Evolutionary conservation across 352 stramenopile genomes (phyloP).

Genomic region (Pythium utonaiense): DNA sequence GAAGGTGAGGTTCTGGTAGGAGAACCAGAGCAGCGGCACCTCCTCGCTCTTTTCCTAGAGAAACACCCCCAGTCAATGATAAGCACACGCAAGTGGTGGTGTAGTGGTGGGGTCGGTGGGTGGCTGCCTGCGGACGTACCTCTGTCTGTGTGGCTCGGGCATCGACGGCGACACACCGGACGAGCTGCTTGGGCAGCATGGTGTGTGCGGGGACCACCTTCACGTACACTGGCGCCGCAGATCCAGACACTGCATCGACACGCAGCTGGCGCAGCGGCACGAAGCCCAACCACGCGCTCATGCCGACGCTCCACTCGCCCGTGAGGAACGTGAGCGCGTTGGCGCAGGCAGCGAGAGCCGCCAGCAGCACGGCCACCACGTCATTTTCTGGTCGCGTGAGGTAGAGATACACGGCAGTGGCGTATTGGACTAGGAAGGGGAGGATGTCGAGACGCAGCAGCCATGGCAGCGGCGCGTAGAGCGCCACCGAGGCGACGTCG

Average conservation of each 20-base stretch:
- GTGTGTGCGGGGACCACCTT: conserved; percentile 56
- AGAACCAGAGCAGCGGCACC: conserved; percentile 61
- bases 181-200: conserved; percentile 56
- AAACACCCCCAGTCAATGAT: background rate
- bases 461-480: conserved; percentile 64
- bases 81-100: background rate
- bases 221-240: conserved; percentile 24
- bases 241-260: background rate
- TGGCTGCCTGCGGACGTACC: conserved; percentile 2
- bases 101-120: too few relatives aligned
- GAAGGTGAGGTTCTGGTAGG: conserved; percentile 78
- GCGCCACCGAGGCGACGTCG: conserved; percentile 45
- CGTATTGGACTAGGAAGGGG: conserved; percentile 41
- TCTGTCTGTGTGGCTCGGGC: background rate
- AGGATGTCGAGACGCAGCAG: conserved; percentile 48
- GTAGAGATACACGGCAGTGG: conserved; percentile 32
- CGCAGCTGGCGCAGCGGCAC: conserved; percentile 15
- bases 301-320: conserved; percentile 51
- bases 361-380: conserved; percentile 40
- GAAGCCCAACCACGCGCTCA: conserved; percentile 36
- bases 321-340: conserved; percentile 56
- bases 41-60: conserved; percentile 11
- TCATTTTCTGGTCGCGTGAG: conserved; percentile 28
- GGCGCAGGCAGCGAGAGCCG: conserved; percentile 37
- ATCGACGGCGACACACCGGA: conserved; percentile 31